Base-by-base conservation (phyloP, 352 stramenopile genomes). In the Phytophthora europaea region DNA sequence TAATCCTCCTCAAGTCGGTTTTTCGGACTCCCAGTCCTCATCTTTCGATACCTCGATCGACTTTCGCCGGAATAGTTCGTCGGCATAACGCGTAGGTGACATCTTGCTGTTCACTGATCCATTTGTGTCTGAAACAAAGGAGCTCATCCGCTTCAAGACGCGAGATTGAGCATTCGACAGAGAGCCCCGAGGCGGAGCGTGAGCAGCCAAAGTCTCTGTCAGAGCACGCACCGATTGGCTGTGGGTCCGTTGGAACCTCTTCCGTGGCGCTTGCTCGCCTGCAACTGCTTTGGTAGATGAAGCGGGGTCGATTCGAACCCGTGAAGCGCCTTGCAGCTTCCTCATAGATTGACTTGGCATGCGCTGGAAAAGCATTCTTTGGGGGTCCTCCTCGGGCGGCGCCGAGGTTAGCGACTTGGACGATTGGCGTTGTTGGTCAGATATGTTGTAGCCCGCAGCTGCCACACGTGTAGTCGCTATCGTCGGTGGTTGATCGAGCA, bases 41-140 rank as follows among this genome's bases (percentile, higher is more conserved):
- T 66, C 54, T 55, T 65, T 70, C 0, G 43, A 23, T 5, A 31
- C 7, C 23, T 70, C 61, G 12, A 23, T 67, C 5, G 63, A 65
- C 10, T 55, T 69, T 13, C 53, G 57, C 1, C 52, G 48, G 54
- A 77, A 78, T 9, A 79, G 71, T 36, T 61, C 54, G 28, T 81
- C 75, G 5, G 74, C 74, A 56, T 78, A 81, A 1, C 66, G 61
- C 18, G 74, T 81, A 1, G 74, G 74, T 3, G 74, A 78, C 16
- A 56, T 26, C 38, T 67, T 78, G 20, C 10, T 31, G 48, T 34
- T 55, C 5, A 20, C 13, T 47, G 48, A 61, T 12, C 33, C 47
- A 22, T 28, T 50, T 8, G 62, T 34, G 51, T 70, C 70, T 16
- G 65, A 56, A 54, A 81, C 71, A 13, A 81, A 76, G 22, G 74